A percentile compares a stretch with the other conserved stretches of the same genome.
phyloP scores from a whole-genome alignment of 2,329 filamentous ascomycete species.

The Alternaria sp. region DNA sequence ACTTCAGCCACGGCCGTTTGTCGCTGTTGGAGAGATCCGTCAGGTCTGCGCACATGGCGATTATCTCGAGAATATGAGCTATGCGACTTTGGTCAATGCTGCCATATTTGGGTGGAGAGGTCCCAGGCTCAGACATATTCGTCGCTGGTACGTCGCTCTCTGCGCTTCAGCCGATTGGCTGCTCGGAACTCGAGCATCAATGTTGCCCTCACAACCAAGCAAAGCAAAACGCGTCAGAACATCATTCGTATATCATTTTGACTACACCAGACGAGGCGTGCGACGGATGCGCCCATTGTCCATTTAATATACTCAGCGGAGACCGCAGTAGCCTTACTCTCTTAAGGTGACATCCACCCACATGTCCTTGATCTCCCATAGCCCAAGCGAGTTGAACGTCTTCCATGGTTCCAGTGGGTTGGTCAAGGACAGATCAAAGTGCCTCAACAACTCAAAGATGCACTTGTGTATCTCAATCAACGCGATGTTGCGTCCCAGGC shows the following conservation, averaged over 20 bases:
- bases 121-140: neutral
- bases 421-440: slow-evolving; percentile 43
- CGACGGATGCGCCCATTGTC: neutral
- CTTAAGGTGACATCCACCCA: slow-evolving; percentile 39
- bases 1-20: neutral
- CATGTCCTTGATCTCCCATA: slow-evolving; percentile 43
- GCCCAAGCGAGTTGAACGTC: slow-evolving; percentile 33
- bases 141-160: neutral
- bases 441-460: slow-evolving; percentile 50
- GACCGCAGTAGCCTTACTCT: slow-evolving; percentile 3
- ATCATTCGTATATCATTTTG: neutral
- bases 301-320: too few relatives aligned
- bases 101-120: neutral
- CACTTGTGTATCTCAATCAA: slow-evolving; percentile 50
- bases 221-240: neutral
- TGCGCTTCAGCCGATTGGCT: slow-evolving; percentile 5
- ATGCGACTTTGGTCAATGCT: neutral
- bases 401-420: slow-evolving; percentile 42
- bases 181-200: neutral
- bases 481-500: slow-evolving; percentile 44
- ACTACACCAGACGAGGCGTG: neutral
- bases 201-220: neutral
- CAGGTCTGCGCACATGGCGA: neutral
- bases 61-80: neutral
- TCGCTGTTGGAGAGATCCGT: neutral